Evolutionary conservation across 768 basidiomycete genomes (phyloP).

Genomic region (Pholiota molesta): DNA sequence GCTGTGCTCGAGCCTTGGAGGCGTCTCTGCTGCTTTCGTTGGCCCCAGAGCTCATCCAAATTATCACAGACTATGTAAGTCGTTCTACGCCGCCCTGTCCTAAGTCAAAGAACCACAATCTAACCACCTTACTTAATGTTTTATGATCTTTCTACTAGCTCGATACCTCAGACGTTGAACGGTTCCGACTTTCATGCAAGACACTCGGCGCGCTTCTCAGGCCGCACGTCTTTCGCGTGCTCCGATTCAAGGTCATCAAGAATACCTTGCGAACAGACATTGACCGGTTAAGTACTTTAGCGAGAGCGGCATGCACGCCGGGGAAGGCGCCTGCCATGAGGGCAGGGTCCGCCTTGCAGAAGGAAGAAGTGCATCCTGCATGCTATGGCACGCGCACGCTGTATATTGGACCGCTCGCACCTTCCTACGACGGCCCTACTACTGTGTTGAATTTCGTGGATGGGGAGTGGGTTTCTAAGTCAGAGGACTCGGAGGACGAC

Average conservation of each 20-base stretch:
- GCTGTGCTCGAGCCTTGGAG: not conserved
- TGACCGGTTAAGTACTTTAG: constrained; percentile 7
- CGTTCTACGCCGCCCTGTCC: not conserved
- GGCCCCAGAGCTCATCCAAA: constrained; percentile 17
- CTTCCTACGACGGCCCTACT: constrained; percentile 12
- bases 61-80: constrained; percentile 17
- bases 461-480: constrained; percentile 12
- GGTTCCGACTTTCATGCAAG: constrained; percentile 19
- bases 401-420: constrained; percentile 11
- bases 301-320: not conserved
- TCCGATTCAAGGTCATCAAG: constrained; percentile 17
- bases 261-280: constrained; percentile 3
- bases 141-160: too few species aligned
- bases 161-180: constrained; percentile 3
- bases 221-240: constrained; percentile 8
- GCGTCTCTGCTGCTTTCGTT: constrained; percentile 6
- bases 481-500: constrained; percentile 10
- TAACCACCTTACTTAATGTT: not conserved
- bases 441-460: constrained; percentile 5
- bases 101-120: not conserved
- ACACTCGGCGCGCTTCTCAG: constrained; percentile 9
- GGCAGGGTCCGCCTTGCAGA: not conserved
- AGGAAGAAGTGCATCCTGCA: not conserved
- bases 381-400: constrained; percentile 10
- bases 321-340: too few species aligned